Evolutionary conservation across 1,284 basidiomycete species (phyloP).

Genomic region (Nidula niveotomentosa): DNA sequence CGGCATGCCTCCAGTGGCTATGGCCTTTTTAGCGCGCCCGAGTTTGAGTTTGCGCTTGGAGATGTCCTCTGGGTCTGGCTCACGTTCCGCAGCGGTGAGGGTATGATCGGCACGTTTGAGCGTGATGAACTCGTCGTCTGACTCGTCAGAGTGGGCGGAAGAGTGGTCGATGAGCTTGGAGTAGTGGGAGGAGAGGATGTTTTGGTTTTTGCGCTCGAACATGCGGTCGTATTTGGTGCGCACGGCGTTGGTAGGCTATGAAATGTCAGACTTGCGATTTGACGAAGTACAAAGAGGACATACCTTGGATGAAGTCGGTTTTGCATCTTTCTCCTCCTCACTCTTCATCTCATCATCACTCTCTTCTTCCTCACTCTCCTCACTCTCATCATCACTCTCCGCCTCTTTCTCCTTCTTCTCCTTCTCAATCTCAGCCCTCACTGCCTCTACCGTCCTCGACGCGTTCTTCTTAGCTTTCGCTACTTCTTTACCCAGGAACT

Average conservation of each 20-base stretch:
- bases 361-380: constrained; percentile 17
- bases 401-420: constrained; percentile 3
- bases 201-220: constrained; percentile 97
- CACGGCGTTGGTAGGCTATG: constrained; percentile 33
- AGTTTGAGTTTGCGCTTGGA: constrained; percentile 62
- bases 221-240: constrained; percentile 98
- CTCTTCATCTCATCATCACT: constrained; percentile 8
- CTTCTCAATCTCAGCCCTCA: constrained; percentile 21
- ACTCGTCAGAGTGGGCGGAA: constrained; percentile 32
- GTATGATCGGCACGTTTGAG: constrained; percentile 91
- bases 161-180: constrained; percentile 82
- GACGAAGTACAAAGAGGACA: neutral
- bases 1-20: constrained; percentile 60
- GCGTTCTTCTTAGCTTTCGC: constrained; percentile 79
- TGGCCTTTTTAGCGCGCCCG: constrained; percentile 76
- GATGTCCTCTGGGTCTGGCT: constrained; percentile 31
- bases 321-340: constrained; percentile 17
- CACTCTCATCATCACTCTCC: constrained; percentile 6
- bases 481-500: constrained; percentile 77
- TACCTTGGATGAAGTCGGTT: constrained; percentile 25
- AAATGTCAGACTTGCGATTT: too few species aligned
- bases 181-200: constrained; percentile 91
- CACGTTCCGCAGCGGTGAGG: constrained; percentile 42
- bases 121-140: constrained; percentile 88
- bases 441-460: constrained; percentile 41